Evolutionary conservation across 2,329 filamentous ascomycete species (phyloP).

Genomic region (Penicillium glabrum): DNA sequence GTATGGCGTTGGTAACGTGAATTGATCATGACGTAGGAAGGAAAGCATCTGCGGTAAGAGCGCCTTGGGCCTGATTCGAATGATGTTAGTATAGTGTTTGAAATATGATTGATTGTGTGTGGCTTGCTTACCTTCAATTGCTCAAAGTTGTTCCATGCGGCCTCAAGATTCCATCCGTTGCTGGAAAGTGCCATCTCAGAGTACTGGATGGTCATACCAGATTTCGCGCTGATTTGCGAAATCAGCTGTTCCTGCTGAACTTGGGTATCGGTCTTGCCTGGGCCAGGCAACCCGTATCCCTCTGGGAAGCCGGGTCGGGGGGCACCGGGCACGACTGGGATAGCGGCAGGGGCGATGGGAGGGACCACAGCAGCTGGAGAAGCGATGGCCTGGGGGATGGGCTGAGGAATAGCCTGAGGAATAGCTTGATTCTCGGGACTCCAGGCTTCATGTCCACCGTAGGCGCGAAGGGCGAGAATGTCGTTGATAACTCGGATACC

Average conservation of each 20-base stretch:
- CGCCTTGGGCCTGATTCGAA: slow-evolving; percentile 31
- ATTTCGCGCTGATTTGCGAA: slow-evolving; percentile 70
- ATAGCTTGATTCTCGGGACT: slow-evolving; percentile 39
- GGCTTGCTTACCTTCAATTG: slow-evolving; percentile 64
- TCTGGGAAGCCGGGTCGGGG: slow-evolving; percentile 32
- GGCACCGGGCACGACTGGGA: slow-evolving; percentile 24
- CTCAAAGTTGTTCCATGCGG: slow-evolving; percentile 72
- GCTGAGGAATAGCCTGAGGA: slow-evolving; percentile 38
- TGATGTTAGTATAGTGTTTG: slow-evolving; percentile 17
- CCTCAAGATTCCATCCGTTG: slow-evolving; percentile 76
- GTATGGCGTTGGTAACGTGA: neutral
- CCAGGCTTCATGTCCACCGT: slow-evolving; percentile 57
- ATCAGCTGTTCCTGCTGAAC: slow-evolving; percentile 69
- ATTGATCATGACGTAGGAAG: slow-evolving; percentile 24
- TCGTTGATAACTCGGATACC: slow-evolving; percentile 77
- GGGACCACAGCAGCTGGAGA: slow-evolving; percentile 6
- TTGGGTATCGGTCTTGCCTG: slow-evolving; percentile 49
- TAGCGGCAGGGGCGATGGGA: slow-evolving; percentile 16
- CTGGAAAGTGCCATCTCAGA: slow-evolving; percentile 78
- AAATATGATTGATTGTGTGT: neutral
- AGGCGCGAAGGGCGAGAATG: slow-evolving; percentile 71
- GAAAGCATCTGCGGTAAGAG: slow-evolving; percentile 54
- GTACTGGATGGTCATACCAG: slow-evolving; percentile 76
- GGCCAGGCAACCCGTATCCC: slow-evolving; percentile 42
- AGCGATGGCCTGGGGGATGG: slow-evolving; percentile 10